A percentile compares a stretch with the other conserved stretches of the same genome.
These are phyloP conservation scores for Bipolaris sorokiniana DNA, from an alignment of 2,329 filamentous ascomycete genomes.

Conservation along the genomic window DNA sequence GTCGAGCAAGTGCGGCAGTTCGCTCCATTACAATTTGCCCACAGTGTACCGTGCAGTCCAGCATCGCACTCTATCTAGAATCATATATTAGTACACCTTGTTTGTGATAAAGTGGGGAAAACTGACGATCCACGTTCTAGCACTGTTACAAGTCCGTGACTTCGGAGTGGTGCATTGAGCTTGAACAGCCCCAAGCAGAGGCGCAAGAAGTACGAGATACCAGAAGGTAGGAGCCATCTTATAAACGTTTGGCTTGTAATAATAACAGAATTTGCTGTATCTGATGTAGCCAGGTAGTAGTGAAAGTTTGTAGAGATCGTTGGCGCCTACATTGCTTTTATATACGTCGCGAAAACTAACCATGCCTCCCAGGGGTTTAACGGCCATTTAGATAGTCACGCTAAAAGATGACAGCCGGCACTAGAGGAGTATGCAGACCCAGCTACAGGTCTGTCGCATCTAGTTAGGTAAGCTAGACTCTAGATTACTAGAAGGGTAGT, in stretches of 20 bases:
- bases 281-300: not conserved
- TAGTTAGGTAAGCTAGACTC: not conserved
- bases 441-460: not conserved
- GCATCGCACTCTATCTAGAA: not conserved
- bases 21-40: not conserved
- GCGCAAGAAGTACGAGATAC: not conserved
- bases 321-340: not conserved
- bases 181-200: not conserved
- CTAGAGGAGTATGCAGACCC: not conserved
- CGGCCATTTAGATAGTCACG: not conserved
- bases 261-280: not conserved
- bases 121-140: not conserved
- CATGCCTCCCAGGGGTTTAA: not conserved
- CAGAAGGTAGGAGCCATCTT: not conserved
- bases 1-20: not conserved
- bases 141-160: not conserved
- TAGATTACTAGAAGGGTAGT: not conserved
- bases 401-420: not conserved
- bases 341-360: not conserved
- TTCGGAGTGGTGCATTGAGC: not conserved
- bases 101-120: not conserved
- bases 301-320: not conserved
- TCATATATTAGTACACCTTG: not conserved
- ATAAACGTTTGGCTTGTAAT: not conserved
- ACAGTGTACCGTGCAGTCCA: not conserved